Base-by-base conservation (phyloP, 176 grass and related monocot species). In the Stipa capillata region DNA sequence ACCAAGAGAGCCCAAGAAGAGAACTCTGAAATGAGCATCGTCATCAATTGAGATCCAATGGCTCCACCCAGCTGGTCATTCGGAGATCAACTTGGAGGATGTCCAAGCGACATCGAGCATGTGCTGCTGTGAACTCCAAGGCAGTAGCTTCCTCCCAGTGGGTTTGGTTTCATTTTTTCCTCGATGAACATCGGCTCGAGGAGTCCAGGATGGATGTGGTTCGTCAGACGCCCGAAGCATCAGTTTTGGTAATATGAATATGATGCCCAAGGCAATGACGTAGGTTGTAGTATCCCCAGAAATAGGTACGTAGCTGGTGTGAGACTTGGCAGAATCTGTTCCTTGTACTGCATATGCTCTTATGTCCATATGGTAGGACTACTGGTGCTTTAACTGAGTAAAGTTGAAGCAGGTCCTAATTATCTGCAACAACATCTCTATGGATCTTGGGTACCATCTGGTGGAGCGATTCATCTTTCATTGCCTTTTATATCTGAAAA, bases 171-270 rank as follows among this genome's bases (percentile, higher is more conserved):
- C 21, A 14, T 49, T 29, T 72, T 25, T 21, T 35, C 14, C 47
- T 2, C 15, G 11, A 49, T 23, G 61, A 64, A 37, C 47, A 33
- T 58, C 9, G 39, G 41, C 42, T 50, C 20, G 0, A 24, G 18
- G 3, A 53, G 32, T 63, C 20, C 39, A 62, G 9, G 29, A 82
- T 63, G 15, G 40, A 68, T 47, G 17, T 4, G 55, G 29, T 35
- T 7, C 7, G 44, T 21, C 73, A 73, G 65, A 78, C 73, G 79
- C 52, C 1, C 7, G 1, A 54, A 83, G 49, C 62, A 44, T 84
- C 20, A 45, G 82, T 21, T n/a, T 87, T 64, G 73, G 73, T 64
- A 14, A 8, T 48, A 63, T 87, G 53, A 68, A 72, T 72, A 35
- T 77, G 54, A 45, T 69, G 66, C 40, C 1, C 15, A 65, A 55